A percentile compares a stretch with the other conserved stretches of the same genome.
Conservation (phyloP, 371 early-diverging fungal genomes). For the Rhizomucor miehei region DNA sequence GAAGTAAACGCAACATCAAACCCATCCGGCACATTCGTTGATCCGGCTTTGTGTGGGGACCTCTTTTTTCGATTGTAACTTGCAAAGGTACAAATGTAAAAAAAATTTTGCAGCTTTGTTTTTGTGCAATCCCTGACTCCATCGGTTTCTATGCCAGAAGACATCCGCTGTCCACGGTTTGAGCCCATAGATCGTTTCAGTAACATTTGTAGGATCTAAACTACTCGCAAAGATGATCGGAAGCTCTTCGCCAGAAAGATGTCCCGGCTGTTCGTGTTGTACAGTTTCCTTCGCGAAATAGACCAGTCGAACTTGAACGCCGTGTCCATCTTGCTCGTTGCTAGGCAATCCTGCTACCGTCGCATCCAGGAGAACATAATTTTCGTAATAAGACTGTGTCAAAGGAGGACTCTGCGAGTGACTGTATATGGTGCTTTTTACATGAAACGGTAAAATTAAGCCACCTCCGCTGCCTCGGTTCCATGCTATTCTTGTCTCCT, state of each 20-base stretch:
- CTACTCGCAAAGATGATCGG: constrained; percentile 90
- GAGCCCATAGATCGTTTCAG: constrained; percentile 61
- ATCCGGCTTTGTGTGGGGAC: too few relatives aligned
- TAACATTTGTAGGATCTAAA: constrained; percentile 81
- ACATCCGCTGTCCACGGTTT: constrained; percentile 91
- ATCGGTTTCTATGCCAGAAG: constrained; percentile 85
- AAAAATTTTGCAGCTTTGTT: too few relatives aligned
- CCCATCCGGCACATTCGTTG: too few relatives aligned
- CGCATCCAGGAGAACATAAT: constrained; percentile 69
- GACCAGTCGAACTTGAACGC: too few relatives aligned
- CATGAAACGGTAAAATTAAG: too few relatives aligned
- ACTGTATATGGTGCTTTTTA: too few relatives aligned
- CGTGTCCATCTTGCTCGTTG: constrained; percentile 69
- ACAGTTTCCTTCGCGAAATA: constrained; percentile 72
- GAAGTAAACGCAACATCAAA: too few relatives aligned
- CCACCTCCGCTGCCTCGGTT: too few relatives aligned
- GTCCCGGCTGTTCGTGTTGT: constrained; percentile 21
- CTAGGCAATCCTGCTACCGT: constrained; percentile 47
- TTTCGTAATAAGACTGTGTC: constrained; percentile 58
- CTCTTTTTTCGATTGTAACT: too few relatives aligned
- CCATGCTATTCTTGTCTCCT: too few relatives aligned
- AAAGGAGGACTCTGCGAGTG: constrained; percentile 44
- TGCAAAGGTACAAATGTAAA: too few relatives aligned
- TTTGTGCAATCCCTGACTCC: constrained; percentile 71
- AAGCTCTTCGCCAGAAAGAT: constrained; percentile 38